Base-by-base conservation (phyloP, 768 basidiomycete species). In the Boletus patriciae region DNA sequence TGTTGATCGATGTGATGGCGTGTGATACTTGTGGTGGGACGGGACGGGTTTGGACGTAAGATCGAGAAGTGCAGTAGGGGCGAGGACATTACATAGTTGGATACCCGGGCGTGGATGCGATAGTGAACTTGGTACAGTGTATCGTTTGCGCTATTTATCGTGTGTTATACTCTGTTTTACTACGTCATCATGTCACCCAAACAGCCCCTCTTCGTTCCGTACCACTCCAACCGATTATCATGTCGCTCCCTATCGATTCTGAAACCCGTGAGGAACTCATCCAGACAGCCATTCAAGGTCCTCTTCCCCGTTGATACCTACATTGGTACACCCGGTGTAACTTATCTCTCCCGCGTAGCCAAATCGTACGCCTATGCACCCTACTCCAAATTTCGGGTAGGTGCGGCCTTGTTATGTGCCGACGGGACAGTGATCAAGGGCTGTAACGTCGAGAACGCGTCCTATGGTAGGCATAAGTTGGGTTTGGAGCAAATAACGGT, bases 381-480 rank as follows among this genome's bases (percentile, higher is more conserved):
- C 0, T 98, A 97, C 74, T 94, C 93, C 29, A 87, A 92, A 31
- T 97, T 99, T 68, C 85, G 88, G 9, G 96, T 98, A 16, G 96
- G 96, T 0, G 95, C 94, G 0, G 91, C 94, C 2, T 73, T 98
- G 12, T 73, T 98, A 18, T 76, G 86, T 3, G 67, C 80, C 0
- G 83, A 88, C 41, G 92, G 91, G 0, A 70, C 76, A 10, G 82
- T 96, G 21, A 83, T 96, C 57, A 87, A 83, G 58, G 94, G 96
- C 6, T 87, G 89, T 31, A 98, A 97, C 70, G 81, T 98, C 58
- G 97, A 99, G 76, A 98, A 97, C 65, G 94, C 93, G 0, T 88
- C 90, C 0, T 92, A 92, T 65, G 94, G 95, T 94, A 56, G n/a
- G 77, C 18, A 18, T 36, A 4, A 1, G 8, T 7, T 13, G 15